These are phyloP conservation scores for Candida orba DNA, from an alignment of 805 yeast species.

Conservation along the genomic window DNA sequence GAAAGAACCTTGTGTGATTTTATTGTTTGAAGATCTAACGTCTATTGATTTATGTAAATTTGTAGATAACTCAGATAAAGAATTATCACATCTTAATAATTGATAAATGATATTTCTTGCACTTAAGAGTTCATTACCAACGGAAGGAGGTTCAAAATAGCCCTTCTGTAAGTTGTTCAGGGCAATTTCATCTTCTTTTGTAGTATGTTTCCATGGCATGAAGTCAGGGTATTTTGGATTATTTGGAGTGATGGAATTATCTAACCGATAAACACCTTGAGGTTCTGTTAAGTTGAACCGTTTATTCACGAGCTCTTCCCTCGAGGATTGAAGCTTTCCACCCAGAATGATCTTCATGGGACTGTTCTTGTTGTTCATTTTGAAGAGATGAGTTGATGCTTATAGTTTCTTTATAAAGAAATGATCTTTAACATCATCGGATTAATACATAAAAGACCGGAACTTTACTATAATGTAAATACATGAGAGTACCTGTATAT, in stretches of 20 bases:
- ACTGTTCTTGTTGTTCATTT: not conserved
- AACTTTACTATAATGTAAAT: too few relatives aligned
- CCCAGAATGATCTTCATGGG: not conserved
- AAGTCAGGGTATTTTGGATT: conserved; percentile 56
- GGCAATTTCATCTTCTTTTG: conserved; percentile 47
- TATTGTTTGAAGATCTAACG: conserved; percentile 38
- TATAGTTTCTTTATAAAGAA: too few relatives aligned
- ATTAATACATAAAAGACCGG: too few relatives aligned
- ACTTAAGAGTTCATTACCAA: conserved; percentile 60
- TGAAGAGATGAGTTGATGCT: not conserved
- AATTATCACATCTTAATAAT: conserved; percentile 20
- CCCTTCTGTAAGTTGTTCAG: conserved; percentile 62
- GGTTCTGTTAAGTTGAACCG: conserved; percentile 29
- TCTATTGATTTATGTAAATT: conserved; percentile 42
- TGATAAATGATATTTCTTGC: conserved; percentile 50
- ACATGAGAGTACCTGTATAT: too few relatives aligned
- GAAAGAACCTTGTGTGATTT: conserved; percentile 45
- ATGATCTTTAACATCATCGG: too few relatives aligned
- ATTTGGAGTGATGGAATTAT: conserved; percentile 12
- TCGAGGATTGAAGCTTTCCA: conserved; percentile 7
- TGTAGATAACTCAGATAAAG: conserved; percentile 41
- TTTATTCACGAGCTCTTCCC: conserved; percentile 23
- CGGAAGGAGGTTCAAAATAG: conserved; percentile 53
- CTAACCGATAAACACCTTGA: conserved; percentile 27
- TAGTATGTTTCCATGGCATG: conserved; percentile 58